These are phyloP conservation scores for Lichenothelia convexa DNA, from an alignment of 495 filamentous ascomycete genomes.

Conservation along the genomic window DNA sequence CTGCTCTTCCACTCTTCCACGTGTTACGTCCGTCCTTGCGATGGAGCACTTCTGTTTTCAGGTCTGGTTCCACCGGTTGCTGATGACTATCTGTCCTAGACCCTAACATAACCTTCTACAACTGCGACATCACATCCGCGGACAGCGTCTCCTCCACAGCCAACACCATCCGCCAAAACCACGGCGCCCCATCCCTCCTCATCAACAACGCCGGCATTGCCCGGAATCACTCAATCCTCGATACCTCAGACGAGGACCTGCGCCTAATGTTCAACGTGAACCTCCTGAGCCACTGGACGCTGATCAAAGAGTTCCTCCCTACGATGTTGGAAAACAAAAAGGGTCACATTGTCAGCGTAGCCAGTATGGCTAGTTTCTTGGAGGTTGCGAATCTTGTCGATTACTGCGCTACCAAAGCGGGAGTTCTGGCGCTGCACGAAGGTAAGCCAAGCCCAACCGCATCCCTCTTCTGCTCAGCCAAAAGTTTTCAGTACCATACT, in stretches of 20 bases:
- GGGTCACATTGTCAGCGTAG: conserved; percentile 39
- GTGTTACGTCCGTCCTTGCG: neutral
- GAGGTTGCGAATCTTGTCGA: conserved; percentile 30
- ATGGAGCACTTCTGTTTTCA: too few species aligned
- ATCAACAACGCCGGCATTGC: conserved; percentile 45
- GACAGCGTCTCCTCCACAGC: conserved; percentile 26
- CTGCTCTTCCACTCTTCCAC: neutral
- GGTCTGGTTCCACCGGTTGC: too few species aligned
- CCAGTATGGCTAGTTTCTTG: conserved; percentile 37
- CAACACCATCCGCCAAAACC: conserved; percentile 25
- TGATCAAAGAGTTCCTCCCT: conserved; percentile 40
- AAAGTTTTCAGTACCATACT: too few species aligned
- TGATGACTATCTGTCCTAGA: too few species aligned
- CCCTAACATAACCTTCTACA: conserved; percentile 24
- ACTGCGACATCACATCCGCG: conserved; percentile 35
- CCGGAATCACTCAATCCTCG: conserved; percentile 28
- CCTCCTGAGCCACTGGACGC: conserved; percentile 38
- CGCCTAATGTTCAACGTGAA: conserved; percentile 39
- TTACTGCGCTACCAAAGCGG: conserved; percentile 40
- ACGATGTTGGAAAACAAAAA: conserved; percentile 40
- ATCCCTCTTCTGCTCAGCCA: too few species aligned
- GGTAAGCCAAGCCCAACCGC: too few species aligned
- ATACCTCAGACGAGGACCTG: conserved; percentile 27
- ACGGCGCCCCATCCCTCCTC: conserved; percentile 34
- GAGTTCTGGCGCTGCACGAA: conserved; percentile 35